Evolutionary conservation across 495 filamentous ascomycete species (phyloP).

Genomic region (Talaromyces wortmannii): DNA sequence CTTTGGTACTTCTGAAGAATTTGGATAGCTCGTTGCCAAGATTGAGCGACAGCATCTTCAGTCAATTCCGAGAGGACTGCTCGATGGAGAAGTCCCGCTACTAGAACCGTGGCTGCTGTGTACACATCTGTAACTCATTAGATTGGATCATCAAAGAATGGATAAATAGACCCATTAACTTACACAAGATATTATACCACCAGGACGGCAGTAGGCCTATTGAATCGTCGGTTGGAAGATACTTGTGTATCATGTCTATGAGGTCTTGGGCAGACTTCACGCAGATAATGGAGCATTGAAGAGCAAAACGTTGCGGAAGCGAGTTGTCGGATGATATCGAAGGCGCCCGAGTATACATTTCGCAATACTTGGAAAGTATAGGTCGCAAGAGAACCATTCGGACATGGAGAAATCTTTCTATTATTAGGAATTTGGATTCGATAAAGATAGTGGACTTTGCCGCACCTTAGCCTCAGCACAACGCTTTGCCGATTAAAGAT

Average conservation of each 20-base stretch:
- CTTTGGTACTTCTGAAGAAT: conserved; percentile 28
- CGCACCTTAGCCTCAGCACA: no score
- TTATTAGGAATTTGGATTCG: no score
- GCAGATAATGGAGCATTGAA: conserved; percentile 30
- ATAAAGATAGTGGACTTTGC: no score
- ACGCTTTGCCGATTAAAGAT: neutral
- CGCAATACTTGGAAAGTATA: conserved; percentile 24
- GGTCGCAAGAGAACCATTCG: conserved; percentile 32
- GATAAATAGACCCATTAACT: no score
- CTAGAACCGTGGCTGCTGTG: conserved; percentile 29
- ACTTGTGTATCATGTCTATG: conserved; percentile 24
- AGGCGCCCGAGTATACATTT: no score
- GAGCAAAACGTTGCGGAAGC: conserved; percentile 25
- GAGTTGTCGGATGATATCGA: conserved; percentile 15
- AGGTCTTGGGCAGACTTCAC: conserved; percentile 28
- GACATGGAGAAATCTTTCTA: conserved; percentile 24
- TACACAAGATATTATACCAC: conserved; percentile 37
- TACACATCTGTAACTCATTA: no score
- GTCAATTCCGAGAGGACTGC: conserved; percentile 21
- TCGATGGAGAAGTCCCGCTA: conserved; percentile 24
- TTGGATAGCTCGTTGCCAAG: conserved; percentile 26
- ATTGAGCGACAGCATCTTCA: conserved; percentile 16
- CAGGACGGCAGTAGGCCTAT: conserved; percentile 26
- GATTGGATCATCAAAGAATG: no score
- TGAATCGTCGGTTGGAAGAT: conserved; percentile 21